Conservation (phyloP, 2,329 filamentous ascomycete species). For the Clonostachys chloroleuca region DNA sequence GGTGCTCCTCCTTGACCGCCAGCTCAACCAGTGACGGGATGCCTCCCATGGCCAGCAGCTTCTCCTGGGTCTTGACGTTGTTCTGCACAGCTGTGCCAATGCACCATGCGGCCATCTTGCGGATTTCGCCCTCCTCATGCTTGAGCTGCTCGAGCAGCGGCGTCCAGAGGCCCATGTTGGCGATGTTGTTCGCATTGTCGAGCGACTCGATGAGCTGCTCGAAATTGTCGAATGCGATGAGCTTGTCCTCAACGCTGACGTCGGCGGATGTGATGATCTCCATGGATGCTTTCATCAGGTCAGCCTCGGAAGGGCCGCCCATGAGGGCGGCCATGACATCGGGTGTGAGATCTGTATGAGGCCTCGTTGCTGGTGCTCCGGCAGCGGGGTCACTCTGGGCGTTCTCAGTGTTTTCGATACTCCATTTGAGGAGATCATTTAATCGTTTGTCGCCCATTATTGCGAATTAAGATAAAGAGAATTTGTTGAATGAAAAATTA, state of each 20-base stretch:
- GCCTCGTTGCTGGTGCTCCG: slow-evolving; percentile 21
- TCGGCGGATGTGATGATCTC: slow-evolving; percentile 63
- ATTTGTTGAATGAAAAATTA: not conserved
- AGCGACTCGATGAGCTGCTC: slow-evolving; percentile 88
- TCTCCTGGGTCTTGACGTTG: slow-evolving; percentile 81
- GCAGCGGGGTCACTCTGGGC: slow-evolving; percentile 17
- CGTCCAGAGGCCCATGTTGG: slow-evolving; percentile 73
- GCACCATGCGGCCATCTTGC: slow-evolving; percentile 90
- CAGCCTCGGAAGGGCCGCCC: slow-evolving; percentile 83
- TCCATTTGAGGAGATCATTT: slow-evolving; percentile 79
- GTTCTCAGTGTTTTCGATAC: slow-evolving; percentile 44
- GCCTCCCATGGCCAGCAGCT: slow-evolving; percentile 57
- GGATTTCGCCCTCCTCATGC: slow-evolving; percentile 65
- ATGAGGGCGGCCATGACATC: slow-evolving; percentile 72
- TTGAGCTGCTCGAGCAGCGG: slow-evolving; percentile 69
- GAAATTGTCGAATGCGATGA: slow-evolving; percentile 89
- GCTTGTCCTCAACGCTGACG: slow-evolving; percentile 67
- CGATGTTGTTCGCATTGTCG: slow-evolving; percentile 96
- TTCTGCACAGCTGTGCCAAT: slow-evolving; percentile 94
- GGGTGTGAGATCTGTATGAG: slow-evolving; percentile 51
- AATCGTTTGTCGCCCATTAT: slow-evolving; percentile 51
- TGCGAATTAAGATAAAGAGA: not conserved
- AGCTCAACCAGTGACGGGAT: slow-evolving; percentile 67
- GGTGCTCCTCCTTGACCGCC: slow-evolving; percentile 53
- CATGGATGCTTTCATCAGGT: slow-evolving; percentile 87